Percentiles rank a stretch among this genome's conserved stretches.
Evolutionary conservation across 805 yeast genomes (phyloP).

Genomic region (Debaryomyces tyrocola): DNA sequence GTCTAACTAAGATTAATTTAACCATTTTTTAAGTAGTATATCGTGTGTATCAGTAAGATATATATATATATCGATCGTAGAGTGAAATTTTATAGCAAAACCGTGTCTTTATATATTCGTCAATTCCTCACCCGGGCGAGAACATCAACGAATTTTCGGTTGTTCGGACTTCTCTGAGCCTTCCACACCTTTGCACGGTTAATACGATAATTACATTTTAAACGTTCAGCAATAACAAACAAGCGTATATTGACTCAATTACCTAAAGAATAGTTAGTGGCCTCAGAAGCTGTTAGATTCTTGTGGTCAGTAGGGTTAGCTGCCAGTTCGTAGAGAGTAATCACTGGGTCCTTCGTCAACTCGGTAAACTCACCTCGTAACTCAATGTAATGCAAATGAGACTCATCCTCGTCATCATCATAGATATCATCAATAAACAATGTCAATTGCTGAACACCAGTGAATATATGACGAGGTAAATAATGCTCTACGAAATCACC

Average conservation of each 20-base stretch:
- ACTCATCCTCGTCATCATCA: conserved; percentile 50
- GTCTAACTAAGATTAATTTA: conserved; percentile 90
- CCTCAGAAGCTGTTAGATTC: conserved; percentile 17
- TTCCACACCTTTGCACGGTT: neutral
- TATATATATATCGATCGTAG: neutral
- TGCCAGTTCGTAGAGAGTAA: conserved; percentile 82
- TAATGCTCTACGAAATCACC: conserved; percentile 75
- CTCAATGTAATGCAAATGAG: conserved; percentile 68
- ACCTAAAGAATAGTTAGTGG: conserved; percentile 10
- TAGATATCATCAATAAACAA: conserved; percentile 65
- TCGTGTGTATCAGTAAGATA: neutral
- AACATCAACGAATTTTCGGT: conserved; percentile 5
- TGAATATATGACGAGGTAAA: conserved; percentile 71
- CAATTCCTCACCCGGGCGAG: conserved; percentile 1
- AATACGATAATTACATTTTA: too few species aligned
- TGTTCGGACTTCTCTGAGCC: conserved; percentile 11
- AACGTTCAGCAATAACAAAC: too few species aligned
- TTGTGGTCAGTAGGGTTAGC: conserved; percentile 91
- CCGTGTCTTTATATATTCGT: conserved; percentile 1
- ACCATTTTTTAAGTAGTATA: conserved; percentile 28
- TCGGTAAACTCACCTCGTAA: conserved; percentile 70
- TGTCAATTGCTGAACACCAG: conserved; percentile 67
- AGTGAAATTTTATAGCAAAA: neutral
- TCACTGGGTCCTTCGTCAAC: conserved; percentile 64
- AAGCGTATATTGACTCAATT: conserved; percentile 1